Conservation (phyloP, 23 red algal genomes). For the Gracilaria gracilis region DNA sequence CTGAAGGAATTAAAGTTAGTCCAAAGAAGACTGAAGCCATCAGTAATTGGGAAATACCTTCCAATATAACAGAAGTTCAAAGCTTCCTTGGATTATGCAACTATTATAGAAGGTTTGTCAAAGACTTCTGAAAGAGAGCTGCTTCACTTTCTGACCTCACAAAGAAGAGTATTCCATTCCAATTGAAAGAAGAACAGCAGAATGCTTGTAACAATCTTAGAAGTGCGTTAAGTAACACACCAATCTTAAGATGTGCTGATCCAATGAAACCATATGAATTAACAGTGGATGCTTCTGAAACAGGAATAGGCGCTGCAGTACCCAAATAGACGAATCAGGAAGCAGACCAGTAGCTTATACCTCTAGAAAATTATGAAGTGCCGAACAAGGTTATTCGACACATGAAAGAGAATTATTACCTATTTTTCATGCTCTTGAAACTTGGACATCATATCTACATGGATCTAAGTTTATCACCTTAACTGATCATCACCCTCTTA, state of each 20-base stretch:
- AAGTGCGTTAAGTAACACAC: conserved; percentile 7
- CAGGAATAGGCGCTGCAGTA: conserved; percentile 5
- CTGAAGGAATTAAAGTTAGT: conserved; percentile 7
- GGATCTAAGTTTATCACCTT: conserved; percentile 19
- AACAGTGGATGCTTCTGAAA: conserved; percentile 31
- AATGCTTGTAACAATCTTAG: neutral
- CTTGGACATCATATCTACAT: conserved; percentile 55
- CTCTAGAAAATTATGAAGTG: conserved; percentile 34
- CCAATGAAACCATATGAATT: conserved; percentile 24
- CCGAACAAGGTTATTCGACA: conserved; percentile 49
- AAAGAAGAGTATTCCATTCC: conserved; percentile 13
- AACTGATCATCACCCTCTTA: conserved; percentile 34
- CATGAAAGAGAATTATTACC: conserved; percentile 38
- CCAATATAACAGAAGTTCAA: conserved; percentile 27
- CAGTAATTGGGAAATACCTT: conserved; percentile 1
- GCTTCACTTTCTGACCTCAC: conserved; percentile 15
- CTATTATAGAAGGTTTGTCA: conserved; percentile 58
- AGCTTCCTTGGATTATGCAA: conserved; percentile 51
- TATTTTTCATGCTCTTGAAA: conserved; percentile 26
- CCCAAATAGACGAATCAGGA: conserved; percentile 43
- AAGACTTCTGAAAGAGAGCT: conserved; percentile 17
- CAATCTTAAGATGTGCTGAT: conserved; percentile 23
- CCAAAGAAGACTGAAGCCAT: conserved; percentile 55
- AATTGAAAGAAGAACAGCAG: neutral
- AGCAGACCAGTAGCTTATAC: conserved; percentile 42